A percentile compares a stretch with the other conserved stretches of the same genome.
Evolutionary conservation across 805 yeast genomes (phyloP).

Genomic region (Barnettozyma vustinii): DNA sequence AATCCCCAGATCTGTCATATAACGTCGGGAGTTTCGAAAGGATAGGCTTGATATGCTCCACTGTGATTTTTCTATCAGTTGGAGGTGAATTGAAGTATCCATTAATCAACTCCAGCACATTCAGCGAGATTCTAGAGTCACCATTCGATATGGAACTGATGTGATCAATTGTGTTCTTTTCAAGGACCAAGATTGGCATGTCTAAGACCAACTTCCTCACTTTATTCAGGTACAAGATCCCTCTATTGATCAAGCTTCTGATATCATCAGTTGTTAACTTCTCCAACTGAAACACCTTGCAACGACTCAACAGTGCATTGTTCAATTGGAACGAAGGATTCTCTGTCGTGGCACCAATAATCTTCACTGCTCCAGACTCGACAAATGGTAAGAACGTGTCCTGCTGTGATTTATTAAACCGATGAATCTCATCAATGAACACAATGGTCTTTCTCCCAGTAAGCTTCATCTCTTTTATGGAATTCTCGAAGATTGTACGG

Average conservation of each 20-base stretch:
- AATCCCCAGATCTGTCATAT: conserved; percentile 87
- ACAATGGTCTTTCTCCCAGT: conserved; percentile 57
- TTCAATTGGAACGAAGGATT: conserved; percentile 83
- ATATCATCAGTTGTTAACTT: conserved; percentile 48
- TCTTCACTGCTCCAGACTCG: conserved; percentile 73
- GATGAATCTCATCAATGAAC: conserved; percentile 89
- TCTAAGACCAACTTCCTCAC: conserved; percentile 49
- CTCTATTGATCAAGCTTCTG: conserved; percentile 47
- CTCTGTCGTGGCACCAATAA: conserved; percentile 97
- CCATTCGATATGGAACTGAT: conserved; percentile 76
- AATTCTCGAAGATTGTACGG: conserved; percentile 47
- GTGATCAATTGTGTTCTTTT: conserved; percentile 55
- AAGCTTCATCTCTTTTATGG: conserved; percentile 30
- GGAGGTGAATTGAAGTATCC: conserved; percentile 35
- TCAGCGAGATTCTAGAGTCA: conserved; percentile 81
- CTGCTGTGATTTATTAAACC: conserved; percentile 83
- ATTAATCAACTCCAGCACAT: conserved; percentile 69
- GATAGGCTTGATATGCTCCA: conserved; percentile 32
- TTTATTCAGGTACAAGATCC: conserved; percentile 53
- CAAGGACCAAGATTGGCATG: conserved; percentile 45
- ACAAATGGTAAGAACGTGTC: conserved; percentile 80
- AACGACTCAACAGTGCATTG: conserved; percentile 77
- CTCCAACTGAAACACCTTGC: conserved; percentile 69
- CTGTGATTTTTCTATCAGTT: conserved; percentile 5
- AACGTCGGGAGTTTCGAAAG: conserved; percentile 47